Base-by-base conservation (phyloP, 768 basidiomycete genomes). In the Serendipita sp. region DNA sequence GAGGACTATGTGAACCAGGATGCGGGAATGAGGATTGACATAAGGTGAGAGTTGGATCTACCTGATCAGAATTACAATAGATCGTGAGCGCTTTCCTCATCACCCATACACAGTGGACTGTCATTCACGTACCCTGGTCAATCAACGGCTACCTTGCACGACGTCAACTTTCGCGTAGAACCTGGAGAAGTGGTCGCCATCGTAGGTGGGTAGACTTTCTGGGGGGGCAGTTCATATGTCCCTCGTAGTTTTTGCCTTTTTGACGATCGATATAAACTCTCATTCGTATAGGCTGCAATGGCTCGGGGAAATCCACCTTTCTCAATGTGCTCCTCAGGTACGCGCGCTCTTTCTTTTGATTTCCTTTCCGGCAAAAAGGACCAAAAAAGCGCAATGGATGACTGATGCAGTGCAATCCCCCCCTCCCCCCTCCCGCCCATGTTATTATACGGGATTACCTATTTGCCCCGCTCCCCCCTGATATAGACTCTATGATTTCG, bases 131-230 rank as follows among this genome's bases (percentile, higher is more conserved):
- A 92, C 75, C 91, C 89, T 5, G 89, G 87, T 35, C 78, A 79
- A 68, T 76, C 75, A 44, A 81, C 84, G 64, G 83, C 88, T 41
- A 84, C 86, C 38, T 73, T 94, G 52, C 78, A 76, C 67, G 78
- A 89, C 70, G 78, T 93, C 69, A 87, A 76, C 69, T 83, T 94
- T 67, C 79, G 77, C 30, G 76, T 94, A 48, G 76, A 81, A 64
- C 76, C 89, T 15, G 91, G 91, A 11, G 87, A 90, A 75, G 85
- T 79, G 44, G 79, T 93, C 58, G 91, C 91, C 11, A 85, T 94
- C 66, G 91, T 92, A 23, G 91, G 56, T 36, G n/a, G 72, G 16
- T 66, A 66, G 34, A 23, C 10, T 35, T 11, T 34, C 0, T 60
- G 16, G 16, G 13, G 8, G 8, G 48, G 48, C 45, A 46, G 48